Percentiles rank a stretch among this genome's conserved stretches.
Evolutionary conservation across 2,329 filamentous ascomycete species (phyloP).

Genomic region (Scedosporium apiospermum): DNA sequence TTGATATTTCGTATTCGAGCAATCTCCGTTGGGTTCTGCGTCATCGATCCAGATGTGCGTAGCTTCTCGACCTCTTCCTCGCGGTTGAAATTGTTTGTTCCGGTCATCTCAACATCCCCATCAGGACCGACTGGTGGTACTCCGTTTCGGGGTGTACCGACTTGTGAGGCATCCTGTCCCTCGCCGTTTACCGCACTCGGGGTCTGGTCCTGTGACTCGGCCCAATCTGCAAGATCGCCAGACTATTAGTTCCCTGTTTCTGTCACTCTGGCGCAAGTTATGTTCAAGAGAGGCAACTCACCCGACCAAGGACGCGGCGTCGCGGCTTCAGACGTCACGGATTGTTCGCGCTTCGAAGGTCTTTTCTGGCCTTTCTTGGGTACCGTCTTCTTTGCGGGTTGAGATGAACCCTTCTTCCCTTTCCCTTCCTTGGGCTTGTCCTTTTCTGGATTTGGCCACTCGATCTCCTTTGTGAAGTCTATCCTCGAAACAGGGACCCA

Average conservation of each 20-base stretch:
- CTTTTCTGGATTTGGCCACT: conserved; percentile 92
- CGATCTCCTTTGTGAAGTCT: conserved; percentile 81
- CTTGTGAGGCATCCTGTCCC: conserved; percentile 4
- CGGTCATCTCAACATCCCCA: conserved; percentile 44
- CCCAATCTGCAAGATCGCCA: conserved; percentile 28
- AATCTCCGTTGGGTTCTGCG: conserved; percentile 94
- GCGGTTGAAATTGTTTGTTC: conserved; percentile 49
- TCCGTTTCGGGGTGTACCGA: neutral
- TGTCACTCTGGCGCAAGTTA: conserved; percentile 22
- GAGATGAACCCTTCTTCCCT: conserved; percentile 58
- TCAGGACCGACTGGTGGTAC: conserved; percentile 18
- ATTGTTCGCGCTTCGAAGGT: conserved; percentile 45
- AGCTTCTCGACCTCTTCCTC: conserved; percentile 96
- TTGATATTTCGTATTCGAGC: conserved; percentile 92
- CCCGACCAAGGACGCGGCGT: conserved; percentile 19
- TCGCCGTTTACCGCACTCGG: conserved; percentile 23
- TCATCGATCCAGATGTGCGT: conserved; percentile 92
- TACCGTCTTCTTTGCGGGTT: conserved; percentile 44
- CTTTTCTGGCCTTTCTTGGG: conserved; percentile 52
- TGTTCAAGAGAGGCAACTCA: neutral
- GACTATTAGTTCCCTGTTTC: conserved; percentile 32
- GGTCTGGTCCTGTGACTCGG: conserved; percentile 29
- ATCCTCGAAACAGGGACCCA: conserved; percentile 81
- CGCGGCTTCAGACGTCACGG: conserved; percentile 40
- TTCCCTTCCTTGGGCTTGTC: conserved; percentile 66